Percentiles rank a stretch among this genome's conserved stretches.
phyloP scores from a whole-genome alignment of 129 eudicot species.

The Mikania micrantha region DNA sequence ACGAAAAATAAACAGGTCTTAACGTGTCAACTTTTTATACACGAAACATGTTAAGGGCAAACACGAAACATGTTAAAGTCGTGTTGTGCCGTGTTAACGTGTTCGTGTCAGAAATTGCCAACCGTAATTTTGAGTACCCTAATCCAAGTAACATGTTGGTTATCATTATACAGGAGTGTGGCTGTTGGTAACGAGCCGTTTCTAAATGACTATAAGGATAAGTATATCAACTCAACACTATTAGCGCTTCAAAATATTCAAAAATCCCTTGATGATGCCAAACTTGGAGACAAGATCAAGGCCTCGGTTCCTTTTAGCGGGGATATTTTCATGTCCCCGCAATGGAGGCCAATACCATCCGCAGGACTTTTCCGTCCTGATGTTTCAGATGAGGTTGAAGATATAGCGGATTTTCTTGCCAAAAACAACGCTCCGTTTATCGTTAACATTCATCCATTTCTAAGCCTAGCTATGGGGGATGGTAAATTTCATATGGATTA shows the following conservation, averaged over 20 bases:
- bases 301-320: constrained; percentile 61
- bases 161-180: constrained; percentile 31
- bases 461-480: constrained; percentile 35
- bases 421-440: constrained; percentile 46
- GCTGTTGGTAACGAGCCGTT: constrained; percentile 78
- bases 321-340: constrained; percentile 47
- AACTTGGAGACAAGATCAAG: constrained; percentile 45
- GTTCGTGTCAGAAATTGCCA: no score
- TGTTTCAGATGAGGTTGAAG: constrained; percentile 21
- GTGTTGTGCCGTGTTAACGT: no score
- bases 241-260: constrained; percentile 51
- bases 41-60: no score
- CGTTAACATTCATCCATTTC: constrained; percentile 57
- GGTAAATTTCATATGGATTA: constrained; percentile 41
- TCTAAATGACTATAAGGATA: constrained; percentile 40
- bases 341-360: constrained; percentile 33
- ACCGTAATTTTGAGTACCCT: no score
- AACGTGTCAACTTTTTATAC: no score
- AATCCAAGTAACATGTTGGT: not conserved
- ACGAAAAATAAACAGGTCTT: no score
- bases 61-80: no score
- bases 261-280: constrained; percentile 47
- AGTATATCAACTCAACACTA: constrained; percentile 25
- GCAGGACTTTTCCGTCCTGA: constrained; percentile 52
- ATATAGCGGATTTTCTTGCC: constrained; percentile 37